phyloP scores from a whole-genome alignment of 1,139 yeast genomes.

The Sugiyamaella sp. region DNA sequence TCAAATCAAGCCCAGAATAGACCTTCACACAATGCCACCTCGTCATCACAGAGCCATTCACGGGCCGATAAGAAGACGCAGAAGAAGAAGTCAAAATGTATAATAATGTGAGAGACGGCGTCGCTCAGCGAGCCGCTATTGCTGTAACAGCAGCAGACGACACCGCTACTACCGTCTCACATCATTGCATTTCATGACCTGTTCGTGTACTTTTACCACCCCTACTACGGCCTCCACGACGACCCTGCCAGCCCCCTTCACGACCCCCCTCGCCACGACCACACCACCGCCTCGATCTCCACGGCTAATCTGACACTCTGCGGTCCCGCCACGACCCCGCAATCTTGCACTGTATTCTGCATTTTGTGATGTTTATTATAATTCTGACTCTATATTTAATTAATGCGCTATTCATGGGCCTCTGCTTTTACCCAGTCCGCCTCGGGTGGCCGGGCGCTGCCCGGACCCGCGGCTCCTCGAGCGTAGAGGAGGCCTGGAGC shows the following conservation, averaged over 20 bases:
- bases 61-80: slow-evolving; percentile 10
- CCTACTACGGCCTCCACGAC: neutral
- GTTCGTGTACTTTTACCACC: neutral
- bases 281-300: neutral
- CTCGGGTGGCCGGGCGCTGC: slow-evolving; percentile 1
- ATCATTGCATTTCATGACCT: neutral
- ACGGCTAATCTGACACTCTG: too few species aligned
- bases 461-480: too few species aligned
- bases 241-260: neutral
- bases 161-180: neutral
- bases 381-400: slow-evolving; percentile 8
- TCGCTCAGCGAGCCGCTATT: neutral
- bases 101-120: neutral
- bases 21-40: neutral
- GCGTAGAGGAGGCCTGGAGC: too few species aligned
- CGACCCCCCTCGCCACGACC: neutral
- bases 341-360: neutral
- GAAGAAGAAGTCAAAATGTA: slow-evolving; percentile 14
- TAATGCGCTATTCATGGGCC: neutral
- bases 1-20: neutral
- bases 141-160: neutral
- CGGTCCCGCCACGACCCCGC: slow-evolving; percentile 2
- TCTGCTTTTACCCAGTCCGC: too few species aligned
- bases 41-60: neutral
- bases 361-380: neutral